These are phyloP conservation scores for Hirsutella rhossiliensis DNA, from an alignment of 2,329 filamentous ascomycete genomes.

Conservation along the genomic window DNA sequence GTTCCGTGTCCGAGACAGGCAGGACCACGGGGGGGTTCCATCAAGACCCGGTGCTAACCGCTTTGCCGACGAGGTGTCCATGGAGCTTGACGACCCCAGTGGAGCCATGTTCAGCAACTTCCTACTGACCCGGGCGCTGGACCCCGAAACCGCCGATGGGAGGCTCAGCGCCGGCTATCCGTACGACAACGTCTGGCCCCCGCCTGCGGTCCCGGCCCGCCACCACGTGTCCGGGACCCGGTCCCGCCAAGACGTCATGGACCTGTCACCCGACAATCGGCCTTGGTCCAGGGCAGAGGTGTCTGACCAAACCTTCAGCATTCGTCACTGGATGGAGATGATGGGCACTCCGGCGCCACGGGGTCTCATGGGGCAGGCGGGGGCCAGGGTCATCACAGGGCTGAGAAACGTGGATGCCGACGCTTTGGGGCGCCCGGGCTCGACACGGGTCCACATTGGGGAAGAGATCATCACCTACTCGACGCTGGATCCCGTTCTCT, in stretches of 20 bases:
- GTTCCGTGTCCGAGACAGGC: slow-evolving; percentile 25
- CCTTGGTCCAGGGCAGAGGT: slow-evolving; percentile 45
- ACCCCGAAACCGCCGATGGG: slow-evolving; percentile 21
- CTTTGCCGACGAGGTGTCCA: slow-evolving; percentile 39
- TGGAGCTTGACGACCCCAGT: slow-evolving; percentile 32
- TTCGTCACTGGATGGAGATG: slow-evolving; percentile 68
- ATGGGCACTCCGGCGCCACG: slow-evolving; percentile 17
- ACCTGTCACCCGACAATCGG: slow-evolving; percentile 15
- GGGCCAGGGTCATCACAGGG: slow-evolving; percentile 7
- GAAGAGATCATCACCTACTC: slow-evolving; percentile 50
- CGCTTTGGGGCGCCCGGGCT: slow-evolving; percentile 3
- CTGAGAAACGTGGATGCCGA: not conserved
- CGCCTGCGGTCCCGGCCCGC: slow-evolving; percentile 52
- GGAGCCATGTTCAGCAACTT: slow-evolving; percentile 54
- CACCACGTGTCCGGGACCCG: slow-evolving; percentile 33
- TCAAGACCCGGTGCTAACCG: slow-evolving; percentile 18
- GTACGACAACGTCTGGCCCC: slow-evolving; percentile 61
- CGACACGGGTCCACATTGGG: slow-evolving; percentile 34
- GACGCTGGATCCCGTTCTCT: slow-evolving; percentile 62
- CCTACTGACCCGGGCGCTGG: slow-evolving; percentile 45
- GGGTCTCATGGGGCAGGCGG: slow-evolving; percentile 16
- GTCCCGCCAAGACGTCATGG: slow-evolving; percentile 11
- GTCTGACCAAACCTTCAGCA: slow-evolving; percentile 58
- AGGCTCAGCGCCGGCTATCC: slow-evolving; percentile 20
- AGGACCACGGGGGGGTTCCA: slow-evolving; percentile 9